Conservation (phyloP, 192 early-diverging fungal species). For the Linnemannia exigua region DNA sequence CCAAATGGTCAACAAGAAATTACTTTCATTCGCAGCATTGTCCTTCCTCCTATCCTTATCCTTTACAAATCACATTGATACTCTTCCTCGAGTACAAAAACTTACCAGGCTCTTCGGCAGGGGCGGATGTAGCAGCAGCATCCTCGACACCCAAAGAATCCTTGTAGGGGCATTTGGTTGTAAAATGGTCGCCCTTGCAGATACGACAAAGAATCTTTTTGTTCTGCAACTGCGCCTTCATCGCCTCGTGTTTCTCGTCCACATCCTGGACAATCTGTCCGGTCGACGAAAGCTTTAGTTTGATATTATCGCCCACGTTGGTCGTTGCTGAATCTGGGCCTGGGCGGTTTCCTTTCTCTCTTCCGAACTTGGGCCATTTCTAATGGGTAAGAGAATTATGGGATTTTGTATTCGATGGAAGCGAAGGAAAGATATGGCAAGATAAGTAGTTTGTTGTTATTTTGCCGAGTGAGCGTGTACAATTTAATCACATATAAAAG, state of each 20-base stretch:
- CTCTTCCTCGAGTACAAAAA: background rate
- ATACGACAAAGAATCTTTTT: slow-evolving; percentile 92
- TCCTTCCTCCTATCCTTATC: background rate
- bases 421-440: no score
- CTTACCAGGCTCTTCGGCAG: slow-evolving; percentile 58
- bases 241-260: slow-evolving; percentile 71
- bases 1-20: no score
- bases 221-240: slow-evolving; percentile 69
- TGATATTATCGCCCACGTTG: slow-evolving; percentile 85
- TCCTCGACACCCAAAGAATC: slow-evolving; percentile 86
- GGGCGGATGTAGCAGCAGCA: slow-evolving; percentile 68
- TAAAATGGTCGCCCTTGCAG: slow-evolving; percentile 96
- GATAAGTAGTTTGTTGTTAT: no score
- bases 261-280: slow-evolving; percentile 69
- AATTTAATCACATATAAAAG: background rate
- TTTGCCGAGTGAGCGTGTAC: no score
- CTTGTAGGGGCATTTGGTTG: slow-evolving; percentile 97
- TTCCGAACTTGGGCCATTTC: slow-evolving; percentile 94
- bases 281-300: slow-evolving; percentile 81
- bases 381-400: background rate
- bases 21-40: no score
- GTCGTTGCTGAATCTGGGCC: slow-evolving; percentile 93
- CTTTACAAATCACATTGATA: no score
- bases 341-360: slow-evolving; percentile 74
- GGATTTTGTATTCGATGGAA: no score